A percentile compares a stretch with the other conserved stretches of the same genome.
These are phyloP conservation scores for Apiosordaria backusii DNA, from an alignment of 495 filamentous ascomycete species.

Conservation along the genomic window DNA sequence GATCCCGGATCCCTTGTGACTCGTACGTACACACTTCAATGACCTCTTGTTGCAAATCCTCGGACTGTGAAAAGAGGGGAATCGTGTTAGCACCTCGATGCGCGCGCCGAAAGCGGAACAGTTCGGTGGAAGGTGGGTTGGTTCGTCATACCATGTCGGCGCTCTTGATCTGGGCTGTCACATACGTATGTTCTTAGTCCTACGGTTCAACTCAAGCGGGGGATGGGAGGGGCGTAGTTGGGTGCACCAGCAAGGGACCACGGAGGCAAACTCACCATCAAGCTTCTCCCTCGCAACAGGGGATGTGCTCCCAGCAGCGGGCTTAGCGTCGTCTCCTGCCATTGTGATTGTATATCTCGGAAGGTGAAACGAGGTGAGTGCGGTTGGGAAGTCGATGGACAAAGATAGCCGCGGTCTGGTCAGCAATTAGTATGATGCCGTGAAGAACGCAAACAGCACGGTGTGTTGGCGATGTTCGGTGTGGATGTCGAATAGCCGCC, in stretches of 20 bases:
- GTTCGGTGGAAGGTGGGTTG: slow-evolving; percentile 7
- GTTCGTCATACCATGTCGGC: slow-evolving; percentile 79
- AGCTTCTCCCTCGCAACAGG: slow-evolving; percentile 39
- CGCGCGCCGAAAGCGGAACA: background rate
- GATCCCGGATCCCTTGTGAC: background rate
- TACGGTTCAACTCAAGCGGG: background rate
- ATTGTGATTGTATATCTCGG: slow-evolving; percentile 21
- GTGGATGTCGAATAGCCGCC: background rate
- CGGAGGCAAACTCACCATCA: slow-evolving; percentile 28
- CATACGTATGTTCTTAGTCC: slow-evolving; percentile 4
- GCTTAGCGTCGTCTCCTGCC: slow-evolving; percentile 29
- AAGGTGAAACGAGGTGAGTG: background rate
- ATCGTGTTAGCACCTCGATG: slow-evolving; percentile 25
- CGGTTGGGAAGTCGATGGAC: background rate
- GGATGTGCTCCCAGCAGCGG: slow-evolving; percentile 21
- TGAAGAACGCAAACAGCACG: background rate
- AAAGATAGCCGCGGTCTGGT: slow-evolving; percentile 4
- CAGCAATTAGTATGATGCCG: slow-evolving; percentile 4
- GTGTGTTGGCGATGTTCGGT: background rate
- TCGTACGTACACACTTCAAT: slow-evolving; percentile 81
- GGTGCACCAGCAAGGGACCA: background rate
- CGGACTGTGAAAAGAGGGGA: slow-evolving; percentile 59
- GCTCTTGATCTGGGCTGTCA: slow-evolving; percentile 86
- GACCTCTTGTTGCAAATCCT: slow-evolving; percentile 94
- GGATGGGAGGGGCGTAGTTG: background rate